Evolutionary conservation across 441 rosid genomes (phyloP).

Genomic region (Gossypium lobatum): DNA sequence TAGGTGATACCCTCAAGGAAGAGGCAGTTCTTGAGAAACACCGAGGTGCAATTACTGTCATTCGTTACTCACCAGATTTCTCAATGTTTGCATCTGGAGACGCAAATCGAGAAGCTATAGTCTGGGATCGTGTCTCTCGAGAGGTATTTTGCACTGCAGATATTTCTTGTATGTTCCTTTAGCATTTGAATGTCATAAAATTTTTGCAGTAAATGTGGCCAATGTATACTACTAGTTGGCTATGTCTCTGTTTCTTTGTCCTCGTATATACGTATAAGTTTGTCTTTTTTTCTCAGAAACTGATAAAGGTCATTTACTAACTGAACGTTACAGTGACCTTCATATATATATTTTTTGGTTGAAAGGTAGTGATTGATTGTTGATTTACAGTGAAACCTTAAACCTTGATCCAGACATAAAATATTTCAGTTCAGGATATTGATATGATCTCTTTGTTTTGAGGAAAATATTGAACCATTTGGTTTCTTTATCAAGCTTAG

Average conservation of each 20-base stretch:
- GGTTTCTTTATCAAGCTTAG: conserved; percentile 7
- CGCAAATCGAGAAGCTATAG: conserved; percentile 81
- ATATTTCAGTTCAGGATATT: not conserved
- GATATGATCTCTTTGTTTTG: not conserved
- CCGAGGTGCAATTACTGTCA: conserved; percentile 79
- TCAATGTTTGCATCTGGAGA: conserved; percentile 95
- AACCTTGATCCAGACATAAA: not conserved
- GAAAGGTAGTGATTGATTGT: not conserved
- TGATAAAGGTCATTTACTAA: not conserved
- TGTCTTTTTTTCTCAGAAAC: not conserved
- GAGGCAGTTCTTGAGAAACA: conserved; percentile 82
- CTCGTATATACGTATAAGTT: not conserved
- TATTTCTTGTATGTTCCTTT: not conserved
- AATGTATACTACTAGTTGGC: not conserved
- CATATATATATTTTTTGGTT: not conserved
- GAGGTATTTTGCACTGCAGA: conserved; percentile 45
- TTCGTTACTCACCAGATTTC: conserved; percentile 79
- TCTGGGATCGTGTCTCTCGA: conserved; percentile 75
- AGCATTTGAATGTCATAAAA: not conserved
- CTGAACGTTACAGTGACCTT: not conserved
- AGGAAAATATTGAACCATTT: not conserved
- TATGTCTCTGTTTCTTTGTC: not conserved
- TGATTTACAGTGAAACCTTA: not conserved
- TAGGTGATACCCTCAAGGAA: conserved; percentile 67
- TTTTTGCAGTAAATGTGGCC: not conserved